Evolutionary conservation across 164 flowering plant species (phyloP), one percentile per base, ranked within the genome.

Genomic region (Sedum album): DNA sequence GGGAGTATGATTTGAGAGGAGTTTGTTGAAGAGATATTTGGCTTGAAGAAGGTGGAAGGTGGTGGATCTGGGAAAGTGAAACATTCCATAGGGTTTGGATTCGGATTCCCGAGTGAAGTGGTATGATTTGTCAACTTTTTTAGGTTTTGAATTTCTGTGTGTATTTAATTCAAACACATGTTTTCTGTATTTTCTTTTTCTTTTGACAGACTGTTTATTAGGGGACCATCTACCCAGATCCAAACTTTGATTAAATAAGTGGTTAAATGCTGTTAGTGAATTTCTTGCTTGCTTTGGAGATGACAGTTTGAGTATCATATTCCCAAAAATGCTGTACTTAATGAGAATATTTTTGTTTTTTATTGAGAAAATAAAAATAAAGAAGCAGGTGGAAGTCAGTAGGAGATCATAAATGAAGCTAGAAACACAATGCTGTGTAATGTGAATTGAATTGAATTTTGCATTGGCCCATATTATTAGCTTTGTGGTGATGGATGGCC

Each of bases 201-300:
- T 57, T 57, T 57, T 57, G 62, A 57, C 62, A 57, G 62, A 26
- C 62, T 57, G 62, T 23, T 57, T 26, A 14, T 7, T 11, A 30
- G 33, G 62, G 62, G 62, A 57, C 62, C 62, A 57, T 57, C 33
- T 26, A 26, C 62, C 8, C 33, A 57, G 62, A 57, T 57, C 62
- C 33, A 57, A 57, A 55, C 30, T 25, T 25, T 17, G 48, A 42
- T 42, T 42, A 14, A 42, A 42, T 15, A 42, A 42, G 33, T 57
- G 18, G 4, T 57, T 57, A 26, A 57, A 57, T 57, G 62, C 62
- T 13, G 62, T 23, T 57, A 26, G 62, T 57, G 33, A 4, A 28
- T 57, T 57, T 57, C 7, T 57, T 28, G 17, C 2, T 28, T 26
- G 62, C 14, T 26, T 23, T 11, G 0, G 15, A 17, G 28, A 28